Evolutionary conservation across 1,139 yeast genomes (phyloP).

Genomic region (Geotrichum aggregatum): DNA sequence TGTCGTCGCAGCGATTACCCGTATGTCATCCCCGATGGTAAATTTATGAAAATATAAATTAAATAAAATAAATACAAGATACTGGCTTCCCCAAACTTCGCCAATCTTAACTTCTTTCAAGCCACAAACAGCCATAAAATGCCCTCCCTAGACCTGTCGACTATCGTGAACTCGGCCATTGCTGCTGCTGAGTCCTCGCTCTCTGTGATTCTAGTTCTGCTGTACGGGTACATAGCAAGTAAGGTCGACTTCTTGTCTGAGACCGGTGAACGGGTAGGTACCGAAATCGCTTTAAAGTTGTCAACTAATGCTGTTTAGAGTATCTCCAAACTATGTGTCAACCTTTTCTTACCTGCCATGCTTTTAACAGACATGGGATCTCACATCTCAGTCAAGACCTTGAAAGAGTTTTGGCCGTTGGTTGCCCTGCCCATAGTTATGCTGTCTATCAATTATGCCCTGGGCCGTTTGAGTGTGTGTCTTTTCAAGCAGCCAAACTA

Average conservation of each 20-base stretch:
- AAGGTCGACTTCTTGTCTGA: constrained; percentile 18
- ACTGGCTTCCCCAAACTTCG: not conserved
- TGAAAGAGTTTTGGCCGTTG: constrained; percentile 26
- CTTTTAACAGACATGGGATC: constrained; percentile 29
- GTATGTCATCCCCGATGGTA: too few relatives aligned
- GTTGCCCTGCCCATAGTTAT: constrained; percentile 23
- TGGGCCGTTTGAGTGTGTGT: constrained; percentile 22
- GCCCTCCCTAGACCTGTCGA: constrained; percentile 13
- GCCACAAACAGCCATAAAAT: constrained; percentile 1
- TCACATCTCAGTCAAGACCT: constrained; percentile 24
- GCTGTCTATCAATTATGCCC: constrained; percentile 18
- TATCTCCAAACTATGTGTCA: constrained; percentile 26
- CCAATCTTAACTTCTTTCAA: not conserved
- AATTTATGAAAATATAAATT: too few relatives aligned
- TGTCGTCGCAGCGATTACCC: too few relatives aligned
- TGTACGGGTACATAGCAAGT: constrained; percentile 22
- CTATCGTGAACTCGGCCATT: constrained; percentile 20
- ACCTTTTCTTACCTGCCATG: constrained; percentile 26
- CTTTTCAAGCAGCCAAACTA: constrained; percentile 23
- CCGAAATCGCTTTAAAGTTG: not conserved
- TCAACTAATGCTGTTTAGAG: constrained; percentile 14
- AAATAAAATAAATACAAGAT: too few relatives aligned
- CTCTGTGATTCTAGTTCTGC: constrained; percentile 23
- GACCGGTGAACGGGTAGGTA: constrained; percentile 22
- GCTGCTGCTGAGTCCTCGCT: constrained; percentile 26